Base-by-base conservation (phyloP, 2,329 filamentous ascomycete species). In the Dactylellina haptotyla region DNA sequence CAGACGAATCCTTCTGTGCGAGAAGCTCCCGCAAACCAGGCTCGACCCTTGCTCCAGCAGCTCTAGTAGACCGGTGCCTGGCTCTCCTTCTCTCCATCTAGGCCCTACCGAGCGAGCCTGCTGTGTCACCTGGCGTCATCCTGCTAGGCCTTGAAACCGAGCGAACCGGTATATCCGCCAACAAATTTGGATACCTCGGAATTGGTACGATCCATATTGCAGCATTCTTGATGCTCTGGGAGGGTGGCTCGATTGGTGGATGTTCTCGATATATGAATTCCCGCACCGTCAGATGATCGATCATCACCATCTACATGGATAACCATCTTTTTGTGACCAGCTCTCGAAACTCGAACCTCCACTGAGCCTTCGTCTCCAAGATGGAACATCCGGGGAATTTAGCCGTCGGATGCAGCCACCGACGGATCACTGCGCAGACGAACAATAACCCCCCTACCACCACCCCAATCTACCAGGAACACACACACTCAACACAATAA, bases 351-450 rank as follows among this genome's bases (percentile, higher is more conserved):
- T 54, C 32, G 46, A 46, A 48, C 20, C n/a, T n/a, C n/a, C n/a
- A n/a, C n/a, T n/a, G n/a, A n/a, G n/a, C n/a, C n/a, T n/a, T 71
- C 54, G 66, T 57, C 66, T 63, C 66, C 58, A 58, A 57, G 66
- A 53, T 63, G 66, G 58, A 63, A 71, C 51, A 63, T 50, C 66
- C 50, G 66, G 66, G 67, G 67, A 39, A 61, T 66, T 73, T 73
- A 73, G 37, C 69, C 69, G 69, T 61, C 69, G 69, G 69, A 73
- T 66, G 37, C 32, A 61, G 61, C 61, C 61, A 73, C 69, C 69
- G 69, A 66, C 61, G 69, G 61, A 65, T 37, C 28, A 16, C 26
- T 46, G 46, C 37, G 32, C 50, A 53, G 37, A 41, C 43, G 45
- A 51, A 32, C 26, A 14, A 20, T n/a, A 1, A 4, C 14, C 4